Evolutionary conservation across 2,329 filamentous ascomycete genomes (phyloP).

Genomic region (Dichotomopilus funicola): DNA sequence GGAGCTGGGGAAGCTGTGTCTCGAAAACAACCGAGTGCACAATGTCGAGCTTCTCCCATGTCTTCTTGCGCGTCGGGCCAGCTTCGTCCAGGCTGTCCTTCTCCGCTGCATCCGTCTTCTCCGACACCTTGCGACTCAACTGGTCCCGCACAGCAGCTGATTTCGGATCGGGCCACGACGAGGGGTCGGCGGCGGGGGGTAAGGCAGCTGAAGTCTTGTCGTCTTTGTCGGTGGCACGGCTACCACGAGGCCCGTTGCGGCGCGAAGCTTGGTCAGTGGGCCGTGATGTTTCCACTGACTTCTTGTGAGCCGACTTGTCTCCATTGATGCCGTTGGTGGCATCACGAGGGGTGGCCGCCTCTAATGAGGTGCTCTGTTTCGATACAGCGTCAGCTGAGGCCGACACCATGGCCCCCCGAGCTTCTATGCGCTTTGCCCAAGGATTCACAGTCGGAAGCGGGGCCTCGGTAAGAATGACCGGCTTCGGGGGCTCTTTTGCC

Average conservation of each 20-base stretch:
- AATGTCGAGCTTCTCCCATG: conserved; percentile 66
- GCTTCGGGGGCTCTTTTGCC: conserved; percentile 51
- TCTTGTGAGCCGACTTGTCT: conserved; percentile 31
- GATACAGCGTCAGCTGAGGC: conserved; percentile 33
- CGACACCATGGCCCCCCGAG: conserved; percentile 47
- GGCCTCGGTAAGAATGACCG: conserved; percentile 66
- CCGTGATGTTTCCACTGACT: conserved; percentile 36
- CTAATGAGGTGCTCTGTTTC: conserved; percentile 31
- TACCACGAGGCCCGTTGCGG: conserved; percentile 39
- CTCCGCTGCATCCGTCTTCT: conserved; percentile 58
- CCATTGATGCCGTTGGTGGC: conserved; percentile 30
- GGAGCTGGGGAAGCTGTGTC: conserved; percentile 61
- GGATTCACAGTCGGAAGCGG: conserved; percentile 78
- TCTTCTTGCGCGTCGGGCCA: conserved; percentile 53
- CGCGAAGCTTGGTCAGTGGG: conserved; percentile 36
- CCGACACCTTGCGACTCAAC: conserved; percentile 63
- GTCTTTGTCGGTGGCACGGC: conserved; percentile 40
- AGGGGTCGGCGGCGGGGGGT: conserved; percentile 68
- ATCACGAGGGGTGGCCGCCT: conserved; percentile 22
- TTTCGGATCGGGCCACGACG: conserved; percentile 87
- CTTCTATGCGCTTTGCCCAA: conserved; percentile 75
- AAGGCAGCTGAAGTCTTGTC: conserved; percentile 29
- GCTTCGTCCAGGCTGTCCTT: conserved; percentile 56
- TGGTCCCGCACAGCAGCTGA: conserved; percentile 62
- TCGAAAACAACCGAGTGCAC: conserved; percentile 81